Evolutionary conservation across 345 rosid genomes (phyloP), one percentile per base, ranked within the genome.

Genomic region (Psidium friedrichsthalianum): DNA sequence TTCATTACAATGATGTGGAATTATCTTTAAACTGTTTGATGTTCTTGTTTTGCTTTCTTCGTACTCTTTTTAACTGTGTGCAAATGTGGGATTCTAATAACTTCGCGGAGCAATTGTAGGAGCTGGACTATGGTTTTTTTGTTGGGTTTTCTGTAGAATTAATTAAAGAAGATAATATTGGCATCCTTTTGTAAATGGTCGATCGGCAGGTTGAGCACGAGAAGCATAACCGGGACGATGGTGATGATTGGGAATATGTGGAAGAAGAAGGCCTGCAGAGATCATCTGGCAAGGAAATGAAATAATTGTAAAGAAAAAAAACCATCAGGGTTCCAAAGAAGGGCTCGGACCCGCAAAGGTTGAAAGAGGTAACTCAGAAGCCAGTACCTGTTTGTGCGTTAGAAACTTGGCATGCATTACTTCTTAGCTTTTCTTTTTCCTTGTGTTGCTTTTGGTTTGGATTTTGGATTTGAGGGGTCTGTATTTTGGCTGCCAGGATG

Each of bases 221-320:
- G 82, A 25, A 54, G 27, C 74, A 82, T 86, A 90, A 86, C 21
- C 80, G 83, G 85, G 86, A 87, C 13, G 94, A 93, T 58, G 95
- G 91, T 91, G 96, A 90, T 89, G 93, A 92, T 42, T 97, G 94
- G 95, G 98, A 96, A 86, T 94, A 97, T 69, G 90, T 92, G 6
- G 98, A 95, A 88, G 95, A 95, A 87, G 95, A 95, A 86, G 98
- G 84, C 98, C 98, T 89, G 93, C 98, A 21, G 96, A 96, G 87
- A 94, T 97, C 89, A 95, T 96, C 74, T 96, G 95, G 92, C 90
- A 94, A 86, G 98, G 98, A 85, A 95, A 97, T 86, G 99, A 97
- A 88, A 96, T 97, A 82, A 95, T 90, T 83, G 90, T 97, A 9
- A 90, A 88, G 89, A 97, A 95, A 94, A 94, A 96, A 93, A 83